Evolutionary conservation across 2,329 filamentous ascomycete species (phyloP).

Genomic region (Dendryphion nanum): DNA sequence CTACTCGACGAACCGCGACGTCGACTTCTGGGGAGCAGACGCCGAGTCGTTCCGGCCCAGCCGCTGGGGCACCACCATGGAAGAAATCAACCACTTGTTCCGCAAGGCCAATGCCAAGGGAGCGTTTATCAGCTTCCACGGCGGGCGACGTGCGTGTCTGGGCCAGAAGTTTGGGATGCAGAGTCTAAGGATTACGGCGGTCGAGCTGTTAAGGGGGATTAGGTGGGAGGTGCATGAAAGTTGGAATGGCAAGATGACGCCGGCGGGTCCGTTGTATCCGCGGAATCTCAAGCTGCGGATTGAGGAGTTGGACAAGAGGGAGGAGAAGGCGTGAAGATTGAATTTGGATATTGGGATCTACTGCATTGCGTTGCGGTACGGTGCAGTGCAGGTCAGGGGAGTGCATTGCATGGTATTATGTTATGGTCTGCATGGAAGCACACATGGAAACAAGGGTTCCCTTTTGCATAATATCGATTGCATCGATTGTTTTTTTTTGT

Average conservation of each 20-base stretch:
- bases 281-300: conserved; percentile 1
- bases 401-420: too few relatives aligned
- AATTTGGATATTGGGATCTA: too few relatives aligned
- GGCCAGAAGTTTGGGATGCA: conserved; percentile 44
- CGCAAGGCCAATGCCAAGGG: conserved; percentile 37
- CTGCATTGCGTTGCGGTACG: too few relatives aligned
- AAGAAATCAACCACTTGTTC: conserved; percentile 38
- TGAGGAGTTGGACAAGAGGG: too few relatives aligned
- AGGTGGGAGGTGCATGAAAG: conserved; percentile 23
- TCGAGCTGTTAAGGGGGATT: conserved; percentile 21
- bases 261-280: conserved; percentile 6
- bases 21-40: conserved; percentile 25
- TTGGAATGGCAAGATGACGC: conserved; percentile 30
- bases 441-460: too few relatives aligned
- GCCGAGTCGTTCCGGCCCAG: conserved; percentile 39
- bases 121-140: conserved; percentile 46
- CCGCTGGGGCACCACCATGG: conserved; percentile 39
- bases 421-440: too few relatives aligned
- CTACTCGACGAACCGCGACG: conserved; percentile 25
- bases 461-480: too few relatives aligned
- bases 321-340: too few relatives aligned
- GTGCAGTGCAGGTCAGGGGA: too few relatives aligned
- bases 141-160: conserved; percentile 41
- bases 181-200: conserved; percentile 36
- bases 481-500: too few relatives aligned